These are phyloP conservation scores for Azolla pinnata DNA, from an alignment of 75 land plant genomes.

Conservation along the genomic window DNA sequence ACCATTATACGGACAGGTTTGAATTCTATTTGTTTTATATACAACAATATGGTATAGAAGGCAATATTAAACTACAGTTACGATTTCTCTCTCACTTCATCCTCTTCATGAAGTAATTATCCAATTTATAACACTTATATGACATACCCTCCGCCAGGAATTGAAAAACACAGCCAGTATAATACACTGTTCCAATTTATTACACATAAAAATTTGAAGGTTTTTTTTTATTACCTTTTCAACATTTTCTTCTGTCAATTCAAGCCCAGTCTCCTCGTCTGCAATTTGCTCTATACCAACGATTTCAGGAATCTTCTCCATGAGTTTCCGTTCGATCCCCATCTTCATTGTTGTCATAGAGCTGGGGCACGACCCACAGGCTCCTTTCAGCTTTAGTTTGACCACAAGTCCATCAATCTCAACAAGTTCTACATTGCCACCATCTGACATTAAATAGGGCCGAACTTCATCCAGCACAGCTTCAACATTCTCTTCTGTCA, in stretches of 20 bases:
- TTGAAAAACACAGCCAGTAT: too few species aligned
- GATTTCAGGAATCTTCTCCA: conserved; percentile 91
- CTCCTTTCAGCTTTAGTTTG: conserved; percentile 83
- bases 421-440: conserved; percentile 95
- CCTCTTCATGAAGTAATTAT: too few species aligned
- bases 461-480: conserved; percentile 81
- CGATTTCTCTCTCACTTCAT: too few species aligned
- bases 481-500: conserved; percentile 69
- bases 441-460: conserved; percentile 91
- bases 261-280: conserved; percentile 86
- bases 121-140: too few species aligned
- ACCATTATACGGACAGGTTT: too few species aligned
- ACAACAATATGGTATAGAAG: too few species aligned
- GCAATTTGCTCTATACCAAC: conserved; percentile 77
- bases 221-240: conserved; percentile 87
- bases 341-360: conserved; percentile 95
- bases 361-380: conserved; percentile 95
- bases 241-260: conserved; percentile 80
- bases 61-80: too few species aligned
- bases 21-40: too few species aligned
- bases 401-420: conserved; percentile 72
- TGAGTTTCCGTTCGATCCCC: conserved; percentile 90
- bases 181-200: too few species aligned
- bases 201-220: too few species aligned
- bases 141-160: too few species aligned